These are phyloP conservation scores for Colletotrichum trifolii DNA, from an alignment of 2,329 filamentous ascomycete genomes.

Conservation along the genomic window DNA sequence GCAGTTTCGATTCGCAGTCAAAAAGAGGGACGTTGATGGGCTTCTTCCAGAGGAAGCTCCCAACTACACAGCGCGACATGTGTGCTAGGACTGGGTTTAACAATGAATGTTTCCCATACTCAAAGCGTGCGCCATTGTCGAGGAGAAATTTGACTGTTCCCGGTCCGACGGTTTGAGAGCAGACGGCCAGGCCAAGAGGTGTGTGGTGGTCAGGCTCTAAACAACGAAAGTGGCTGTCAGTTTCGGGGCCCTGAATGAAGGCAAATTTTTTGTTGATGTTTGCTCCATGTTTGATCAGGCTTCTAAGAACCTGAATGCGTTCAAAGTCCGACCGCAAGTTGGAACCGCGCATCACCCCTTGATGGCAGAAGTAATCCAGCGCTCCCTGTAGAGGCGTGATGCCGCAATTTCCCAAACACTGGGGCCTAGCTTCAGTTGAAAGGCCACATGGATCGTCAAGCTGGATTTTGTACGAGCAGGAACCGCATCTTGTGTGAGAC, in stretches of 20 bases:
- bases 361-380: slow-evolving; percentile 18
- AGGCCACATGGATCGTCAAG: not conserved
- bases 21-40: not conserved
- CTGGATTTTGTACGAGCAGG: too few relatives aligned
- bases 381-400: slow-evolving; percentile 8
- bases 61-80: slow-evolving; percentile 1
- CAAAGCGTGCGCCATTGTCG: slow-evolving; percentile 3
- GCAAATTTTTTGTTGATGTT: slow-evolving; percentile 4
- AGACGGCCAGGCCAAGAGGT: slow-evolving; percentile 9
- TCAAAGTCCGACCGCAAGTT: not conserved
- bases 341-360: not conserved
- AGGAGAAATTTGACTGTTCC: slow-evolving; percentile 6
- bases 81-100: not conserved
- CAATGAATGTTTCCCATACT: not conserved
- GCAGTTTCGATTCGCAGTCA: not conserved
- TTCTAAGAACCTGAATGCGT: slow-evolving; percentile 2
- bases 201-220: not conserved
- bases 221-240: not conserved
- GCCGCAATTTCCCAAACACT: not conserved
- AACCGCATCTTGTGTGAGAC: not conserved
- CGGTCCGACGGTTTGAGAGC: slow-evolving; percentile 8
- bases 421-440: not conserved
- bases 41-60: not conserved
- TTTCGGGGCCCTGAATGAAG: not conserved
- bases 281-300: slow-evolving; percentile 1